Percentiles rank a stretch among this genome's conserved stretches.
Conservation (phyloP, 352 stramenopile species). For the Phytophthora pini region DNA sequence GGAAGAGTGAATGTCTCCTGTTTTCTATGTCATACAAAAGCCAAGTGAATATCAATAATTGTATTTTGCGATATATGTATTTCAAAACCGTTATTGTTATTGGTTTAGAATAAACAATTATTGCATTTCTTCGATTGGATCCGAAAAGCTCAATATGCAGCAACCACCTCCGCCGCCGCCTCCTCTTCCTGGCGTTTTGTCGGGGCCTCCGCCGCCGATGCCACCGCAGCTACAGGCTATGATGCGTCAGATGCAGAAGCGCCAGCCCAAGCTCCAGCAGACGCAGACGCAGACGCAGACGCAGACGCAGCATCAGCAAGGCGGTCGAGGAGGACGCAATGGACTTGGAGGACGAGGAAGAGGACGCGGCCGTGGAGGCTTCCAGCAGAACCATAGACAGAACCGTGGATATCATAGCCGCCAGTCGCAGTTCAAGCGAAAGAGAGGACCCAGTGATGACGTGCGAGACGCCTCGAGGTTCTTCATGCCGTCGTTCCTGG, state of each 20-base stretch:
- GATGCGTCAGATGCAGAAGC: constrained; percentile 62
- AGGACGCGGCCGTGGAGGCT: constrained; percentile 28
- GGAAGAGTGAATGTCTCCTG: not conserved
- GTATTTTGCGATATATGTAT: too few relatives aligned
- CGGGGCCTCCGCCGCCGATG: constrained; percentile 29
- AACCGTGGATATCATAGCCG: constrained; percentile 11
- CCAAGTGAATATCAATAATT: not conserved
- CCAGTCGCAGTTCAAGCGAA: constrained; percentile 50
- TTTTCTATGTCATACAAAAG: not conserved
- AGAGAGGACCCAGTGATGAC: constrained; percentile 52
- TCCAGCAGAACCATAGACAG: constrained; percentile 32
- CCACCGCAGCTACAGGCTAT: constrained; percentile 59
- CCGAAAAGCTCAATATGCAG: constrained; percentile 11
- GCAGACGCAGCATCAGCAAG: constrained; percentile 18
- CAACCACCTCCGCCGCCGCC: constrained; percentile 30
- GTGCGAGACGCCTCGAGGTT: constrained; percentile 52
- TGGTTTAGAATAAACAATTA: too few relatives aligned
- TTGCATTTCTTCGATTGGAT: not conserved
- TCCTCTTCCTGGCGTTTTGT: constrained; percentile 5
- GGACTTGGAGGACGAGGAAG: constrained; percentile 27
- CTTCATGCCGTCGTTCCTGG: constrained; percentile 70
- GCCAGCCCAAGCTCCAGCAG: constrained; percentile 47
- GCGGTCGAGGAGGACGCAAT: constrained; percentile 17
- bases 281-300: constrained; percentile 7
- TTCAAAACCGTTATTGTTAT: too few relatives aligned